Base-by-base conservation (phyloP, 2,329 filamentous ascomycete species). In the Colletotrichum karsti region DNA sequence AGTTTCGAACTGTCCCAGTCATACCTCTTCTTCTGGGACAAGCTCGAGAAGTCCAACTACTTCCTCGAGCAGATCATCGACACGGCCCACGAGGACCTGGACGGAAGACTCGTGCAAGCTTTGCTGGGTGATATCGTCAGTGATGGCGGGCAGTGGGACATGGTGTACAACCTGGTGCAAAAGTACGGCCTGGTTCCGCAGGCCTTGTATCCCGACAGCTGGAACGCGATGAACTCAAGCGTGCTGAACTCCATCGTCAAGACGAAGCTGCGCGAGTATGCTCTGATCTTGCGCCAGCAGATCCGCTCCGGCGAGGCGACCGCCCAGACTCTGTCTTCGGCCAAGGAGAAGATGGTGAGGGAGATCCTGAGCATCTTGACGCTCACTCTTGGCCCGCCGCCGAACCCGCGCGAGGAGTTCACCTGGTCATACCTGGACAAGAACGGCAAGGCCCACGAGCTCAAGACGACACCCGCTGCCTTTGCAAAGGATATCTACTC, bases 21-120 rank as follows among this genome's bases (percentile, higher is more conserved):
- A 1, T 97, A 97, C 75, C 86, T 97, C 4, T 97, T 95, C 82
- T 97, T 94, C 85, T 97, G 92, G 91, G 94, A 97, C 79, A 97
- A 97, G 82, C 88, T 97, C 20, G 94, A 97, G 79, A 97, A 97
- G 80, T 87, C 92, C 8, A 97, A 97, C 79, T 97, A 88, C 83
- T 97, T 97, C 81, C 86, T 97, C 18, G 93, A 97, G 80, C 92
- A 93, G 74, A 88, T 95, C 69, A 87, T 97, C 62, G 90, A 93
- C 70, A 97, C 94, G 0, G 86, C 88, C 0, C 82, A 84, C 57
- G 86, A 94, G 73, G 89, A 91, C 35, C 84, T 97, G 2, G 92
- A 95, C 71, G 87, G 90, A 22, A 83, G 94, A 9, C 80, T 97
- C 4, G 85, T 97, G 3, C 91, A 94, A 76, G 87, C 86, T 4